Percentiles rank a stretch among this genome's conserved stretches.
phyloP scores from a whole-genome alignment of 768 basidiomycete species.

The Pulveroboletus sp. region DNA sequence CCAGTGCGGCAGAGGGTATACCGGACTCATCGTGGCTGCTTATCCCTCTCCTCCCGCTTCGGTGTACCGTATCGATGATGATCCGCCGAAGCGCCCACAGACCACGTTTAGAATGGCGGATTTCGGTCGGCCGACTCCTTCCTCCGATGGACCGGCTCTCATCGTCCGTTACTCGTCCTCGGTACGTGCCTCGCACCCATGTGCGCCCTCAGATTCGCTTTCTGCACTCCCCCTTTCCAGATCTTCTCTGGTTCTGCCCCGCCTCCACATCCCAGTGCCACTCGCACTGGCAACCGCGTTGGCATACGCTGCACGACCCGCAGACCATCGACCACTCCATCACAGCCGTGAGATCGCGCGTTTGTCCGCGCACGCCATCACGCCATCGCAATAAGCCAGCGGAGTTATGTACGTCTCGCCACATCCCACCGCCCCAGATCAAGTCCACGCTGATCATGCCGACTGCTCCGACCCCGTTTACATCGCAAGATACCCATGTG shows the following conservation, averaged over 20 bases:
- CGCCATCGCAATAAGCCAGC: slow-evolving; percentile 14
- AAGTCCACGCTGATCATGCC: slow-evolving; percentile 21
- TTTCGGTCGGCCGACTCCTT: slow-evolving; percentile 9
- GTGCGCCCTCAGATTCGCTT: slow-evolving; percentile 28
- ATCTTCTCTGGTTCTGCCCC: slow-evolving; percentile 25
- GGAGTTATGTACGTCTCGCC: slow-evolving; percentile 11
- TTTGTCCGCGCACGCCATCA: background rate
- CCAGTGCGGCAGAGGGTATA: slow-evolving; percentile 20
- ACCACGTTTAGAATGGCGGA: slow-evolving; percentile 18
- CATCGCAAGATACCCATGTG: slow-evolving; percentile 31
- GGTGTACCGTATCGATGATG: slow-evolving; percentile 3
- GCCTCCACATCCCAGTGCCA: slow-evolving; percentile 13
- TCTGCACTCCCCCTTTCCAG: slow-evolving; percentile 9
- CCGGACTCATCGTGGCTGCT: background rate
- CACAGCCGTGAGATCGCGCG: background rate
- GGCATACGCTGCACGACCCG: background rate
- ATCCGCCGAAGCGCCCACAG: slow-evolving; percentile 17
- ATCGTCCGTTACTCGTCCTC: slow-evolving; percentile 10
- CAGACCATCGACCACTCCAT: background rate
- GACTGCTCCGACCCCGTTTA: slow-evolving; percentile 27
- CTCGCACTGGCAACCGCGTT: slow-evolving; percentile 1
- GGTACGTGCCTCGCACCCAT: slow-evolving; percentile 18
- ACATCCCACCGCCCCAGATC: slow-evolving; percentile 22
- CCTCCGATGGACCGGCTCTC: slow-evolving; percentile 10
- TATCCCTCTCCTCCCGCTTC: too few species aligned